Evolutionary conservation across 2,329 filamentous ascomycete genomes (phyloP).

Genomic region (Tolypocladium sp.): DNA sequence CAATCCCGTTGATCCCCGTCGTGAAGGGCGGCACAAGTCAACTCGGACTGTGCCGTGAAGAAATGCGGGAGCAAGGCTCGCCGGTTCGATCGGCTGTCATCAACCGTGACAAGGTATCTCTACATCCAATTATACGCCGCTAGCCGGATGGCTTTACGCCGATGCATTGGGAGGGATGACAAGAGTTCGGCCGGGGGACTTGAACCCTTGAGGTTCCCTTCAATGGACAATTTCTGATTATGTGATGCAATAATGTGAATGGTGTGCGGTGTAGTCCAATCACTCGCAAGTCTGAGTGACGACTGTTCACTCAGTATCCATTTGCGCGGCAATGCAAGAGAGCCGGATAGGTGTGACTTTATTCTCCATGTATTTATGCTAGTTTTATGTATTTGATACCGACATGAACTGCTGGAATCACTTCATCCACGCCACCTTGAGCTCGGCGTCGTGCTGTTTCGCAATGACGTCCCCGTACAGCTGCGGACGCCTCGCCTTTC

Average conservation of each 20-base stretch:
- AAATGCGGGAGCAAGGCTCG: not conserved
- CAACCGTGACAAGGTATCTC: too few species aligned
- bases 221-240: not conserved
- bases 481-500: conserved; percentile 6
- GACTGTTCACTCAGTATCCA: not conserved
- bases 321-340: not conserved
- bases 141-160: too few species aligned
- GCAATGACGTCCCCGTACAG: conserved; percentile 7
- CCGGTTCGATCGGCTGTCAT: not conserved
- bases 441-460: conserved; percentile 3
- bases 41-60: not conserved
- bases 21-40: not conserved
- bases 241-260: not conserved
- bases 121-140: too few species aligned
- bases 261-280: not conserved
- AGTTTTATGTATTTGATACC: not conserved
- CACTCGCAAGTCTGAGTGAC: too few species aligned
- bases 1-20: not conserved
- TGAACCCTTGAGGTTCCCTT: not conserved
- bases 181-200: rapidly evolving
- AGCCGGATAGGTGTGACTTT: not conserved
- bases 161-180: not conserved
- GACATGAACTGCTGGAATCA: not conserved
- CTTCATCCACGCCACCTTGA: conserved; percentile 8
- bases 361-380: not conserved